Evolutionary conservation across 2,329 filamentous ascomycete genomes (phyloP).

Genomic region (Paraconiothyrium sp.): DNA sequence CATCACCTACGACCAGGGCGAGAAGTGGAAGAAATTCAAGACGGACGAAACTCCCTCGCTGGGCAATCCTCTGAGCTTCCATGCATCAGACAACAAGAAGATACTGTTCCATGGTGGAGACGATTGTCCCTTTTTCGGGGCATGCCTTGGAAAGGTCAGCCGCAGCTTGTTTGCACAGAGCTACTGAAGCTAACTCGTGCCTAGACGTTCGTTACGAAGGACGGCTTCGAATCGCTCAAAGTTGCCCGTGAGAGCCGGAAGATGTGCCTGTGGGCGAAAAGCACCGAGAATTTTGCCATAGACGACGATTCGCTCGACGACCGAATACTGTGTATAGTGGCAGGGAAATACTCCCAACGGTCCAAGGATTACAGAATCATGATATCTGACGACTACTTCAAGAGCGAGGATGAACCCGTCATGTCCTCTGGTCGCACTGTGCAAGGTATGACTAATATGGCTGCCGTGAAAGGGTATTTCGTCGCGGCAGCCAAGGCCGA

Average conservation of each 20-base stretch:
- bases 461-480: constrained; percentile 84
- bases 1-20: constrained; percentile 82
- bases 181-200: constrained; percentile 20
- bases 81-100: constrained; percentile 82
- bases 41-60: constrained; percentile 64
- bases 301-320: constrained; percentile 71
- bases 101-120: constrained; percentile 76
- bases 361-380: constrained; percentile 80
- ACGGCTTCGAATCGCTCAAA: constrained; percentile 80
- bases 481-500: constrained; percentile 82
- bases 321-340: constrained; percentile 82
- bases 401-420: constrained; percentile 73
- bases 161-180: too few relatives aligned
- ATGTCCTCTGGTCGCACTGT: constrained; percentile 79
- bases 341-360: constrained; percentile 74
- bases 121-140: constrained; percentile 42
- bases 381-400: constrained; percentile 86
- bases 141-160: constrained; percentile 62
- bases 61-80: constrained; percentile 75
- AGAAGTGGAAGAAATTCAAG: constrained; percentile 80
- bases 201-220: constrained; percentile 75
- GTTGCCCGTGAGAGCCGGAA: constrained; percentile 73
- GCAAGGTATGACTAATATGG: constrained; percentile 81
- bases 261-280: constrained; percentile 89
- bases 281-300: constrained; percentile 75